A percentile compares a stretch with the other conserved stretches of the same genome.
Evolutionary conservation across 2,329 filamentous ascomycete species (phyloP).

Genomic region (Anthostomella pinea): DNA sequence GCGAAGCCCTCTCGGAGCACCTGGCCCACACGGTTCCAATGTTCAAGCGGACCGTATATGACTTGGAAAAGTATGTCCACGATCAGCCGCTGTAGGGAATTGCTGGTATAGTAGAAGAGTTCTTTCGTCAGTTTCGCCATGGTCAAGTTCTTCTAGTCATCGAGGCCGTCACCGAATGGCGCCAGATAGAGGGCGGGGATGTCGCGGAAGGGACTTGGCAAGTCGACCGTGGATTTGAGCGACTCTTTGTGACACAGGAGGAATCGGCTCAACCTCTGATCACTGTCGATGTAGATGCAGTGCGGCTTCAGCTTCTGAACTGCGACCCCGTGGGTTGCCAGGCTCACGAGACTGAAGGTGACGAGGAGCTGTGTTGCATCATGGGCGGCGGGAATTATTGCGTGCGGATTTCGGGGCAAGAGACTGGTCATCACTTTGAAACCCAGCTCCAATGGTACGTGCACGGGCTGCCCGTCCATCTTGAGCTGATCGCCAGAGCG

Average conservation of each 20-base stretch:
- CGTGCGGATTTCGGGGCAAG: conserved; percentile 6
- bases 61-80: conserved; percentile 47
- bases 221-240: conserved; percentile 23
- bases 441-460: conserved; percentile 7
- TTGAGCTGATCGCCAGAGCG: no score
- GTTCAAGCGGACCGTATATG: conserved; percentile 40
- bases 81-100: conserved; percentile 42
- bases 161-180: conserved; percentile 35
- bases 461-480: conserved; percentile 3
- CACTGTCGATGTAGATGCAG: conserved; percentile 44
- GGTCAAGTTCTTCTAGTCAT: conserved; percentile 40
- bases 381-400: conserved; percentile 37
- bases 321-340: conserved; percentile 40
- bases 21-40: conserved; percentile 38
- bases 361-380: conserved; percentile 42
- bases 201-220: conserved; percentile 24
- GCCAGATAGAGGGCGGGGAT: conserved; percentile 42
- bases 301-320: conserved; percentile 41
- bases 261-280: conserved; percentile 32
- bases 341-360: conserved; percentile 42
- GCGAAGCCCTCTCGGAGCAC: conserved; percentile 45
- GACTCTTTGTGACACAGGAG: conserved; percentile 30
- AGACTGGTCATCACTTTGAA: conserved; percentile 6
- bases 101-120: conserved; percentile 40
- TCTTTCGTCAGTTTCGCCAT: conserved; percentile 40